These are phyloP conservation scores for Trifolium pratense DNA, from an alignment of 306 rosid genomes.

Conservation along the genomic window DNA sequence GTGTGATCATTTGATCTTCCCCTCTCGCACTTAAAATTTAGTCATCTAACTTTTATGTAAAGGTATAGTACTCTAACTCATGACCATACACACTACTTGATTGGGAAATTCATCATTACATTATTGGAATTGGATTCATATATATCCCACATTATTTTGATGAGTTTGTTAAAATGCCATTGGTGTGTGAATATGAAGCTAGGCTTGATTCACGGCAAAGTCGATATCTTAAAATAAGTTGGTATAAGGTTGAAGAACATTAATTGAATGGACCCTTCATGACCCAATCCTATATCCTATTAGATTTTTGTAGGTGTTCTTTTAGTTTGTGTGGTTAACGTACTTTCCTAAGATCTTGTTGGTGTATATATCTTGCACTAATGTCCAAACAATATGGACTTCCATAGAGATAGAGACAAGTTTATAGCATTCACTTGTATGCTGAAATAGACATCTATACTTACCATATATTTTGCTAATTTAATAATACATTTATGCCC, in stretches of 20 bases:
- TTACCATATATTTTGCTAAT: background rate
- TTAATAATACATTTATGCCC: no score
- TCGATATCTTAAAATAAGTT: conserved; percentile 45
- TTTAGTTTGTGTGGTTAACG: conserved; percentile 29
- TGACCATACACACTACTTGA: background rate
- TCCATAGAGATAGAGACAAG: background rate
- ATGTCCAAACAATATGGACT: conserved; percentile 10
- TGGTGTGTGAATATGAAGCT: background rate
- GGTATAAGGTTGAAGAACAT: conserved; percentile 41
- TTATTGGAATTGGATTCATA: no score
- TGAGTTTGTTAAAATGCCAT: conserved; percentile 40
- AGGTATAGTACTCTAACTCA: background rate
- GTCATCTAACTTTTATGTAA: background rate
- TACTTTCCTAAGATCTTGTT: conserved; percentile 19
- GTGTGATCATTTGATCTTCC: background rate
- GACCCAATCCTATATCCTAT: conserved; percentile 27
- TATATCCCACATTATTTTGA: conserved; percentile 12
- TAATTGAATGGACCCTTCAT: conserved; percentile 39
- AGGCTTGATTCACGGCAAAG: conserved; percentile 40
- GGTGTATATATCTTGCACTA: conserved; percentile 9
- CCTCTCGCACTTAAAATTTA: background rate
- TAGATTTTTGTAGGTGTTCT: conserved; percentile 2
- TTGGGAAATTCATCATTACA: background rate
- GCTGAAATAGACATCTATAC: background rate
- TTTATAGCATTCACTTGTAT: background rate